Evolutionary conservation across 805 yeast genomes (phyloP), one percentile per base, ranked within the genome.

Genomic region (Sugiyamaella chiloensis): DNA sequence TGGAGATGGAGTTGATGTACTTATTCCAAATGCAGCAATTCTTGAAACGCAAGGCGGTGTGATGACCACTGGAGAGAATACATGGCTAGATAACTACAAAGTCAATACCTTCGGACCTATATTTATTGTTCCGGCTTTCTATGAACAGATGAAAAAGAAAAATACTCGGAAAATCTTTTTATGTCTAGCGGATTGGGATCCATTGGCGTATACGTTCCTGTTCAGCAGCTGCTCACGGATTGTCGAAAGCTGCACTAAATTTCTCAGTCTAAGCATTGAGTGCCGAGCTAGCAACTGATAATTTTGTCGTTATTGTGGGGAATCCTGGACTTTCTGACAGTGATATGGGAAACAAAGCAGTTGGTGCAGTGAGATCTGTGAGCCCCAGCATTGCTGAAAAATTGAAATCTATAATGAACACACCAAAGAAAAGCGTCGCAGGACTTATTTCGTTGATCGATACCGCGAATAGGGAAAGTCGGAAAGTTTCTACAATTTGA

Each of bases 261-360:
- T 63, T 58, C 52, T 46, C 62, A 8, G 56, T 56, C 7, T 59
- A 53, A 36, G 60, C 59, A 23, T 35, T 69, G 26, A 51, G 64
- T 29, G n/a, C 16, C 24, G 72, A 70, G 43, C 42, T 61, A 24
- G 51, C 45, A 5, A 39, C 37, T 1, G 61, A 63, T 26, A 64
- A 59, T 0, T 66, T 60, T 46, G 60, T 55, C 8, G 57, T 64
- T 37, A 51, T 67, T 19, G 53, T 69, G 9, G 11, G 68, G n/a
- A 70, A 69, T 44, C 77, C 77, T 1, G 75, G 76, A 26, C 24
- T 59, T 8, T 73, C 71, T 8, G 16, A 46, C 11, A 67, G 69
- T 31, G 73, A 70, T 40, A 62, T 66, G 65, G 64, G 61, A n/a
- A 4, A 16, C 16, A 11, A 4, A 3, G 27, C 30, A 9, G n/a